A percentile compares a stretch with the other conserved stretches of the same genome.
phyloP scores from a whole-genome alignment of 805 yeast genomes.

The Starmerella floris region DNA sequence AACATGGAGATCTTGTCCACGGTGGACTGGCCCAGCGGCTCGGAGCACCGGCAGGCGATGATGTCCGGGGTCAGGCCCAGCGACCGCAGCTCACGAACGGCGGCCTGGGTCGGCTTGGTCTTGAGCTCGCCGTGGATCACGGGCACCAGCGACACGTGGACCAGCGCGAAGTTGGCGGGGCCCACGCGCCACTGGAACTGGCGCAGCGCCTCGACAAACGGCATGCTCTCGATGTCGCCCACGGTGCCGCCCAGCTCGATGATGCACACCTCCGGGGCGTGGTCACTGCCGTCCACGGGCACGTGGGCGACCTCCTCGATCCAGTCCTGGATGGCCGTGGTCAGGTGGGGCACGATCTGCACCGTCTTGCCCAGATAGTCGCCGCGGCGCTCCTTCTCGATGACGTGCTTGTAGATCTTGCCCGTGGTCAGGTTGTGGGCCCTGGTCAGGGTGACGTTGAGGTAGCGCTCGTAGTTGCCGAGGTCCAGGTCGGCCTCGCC shows the following conservation, averaged over 20 bases:
- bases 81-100: conserved; percentile 90
- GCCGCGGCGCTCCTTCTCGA: conserved; percentile 88
- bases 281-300: conserved; percentile 82
- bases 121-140: conserved; percentile 98
- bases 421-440: conserved; percentile 98
- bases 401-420: conserved; percentile 86
- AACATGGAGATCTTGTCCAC: conserved; percentile 95
- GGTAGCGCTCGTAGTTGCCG: conserved; percentile 95
- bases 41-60: conserved; percentile 94
- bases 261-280: conserved; percentile 90
- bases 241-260: conserved; percentile 98
- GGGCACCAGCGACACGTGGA: conserved; percentile 94
- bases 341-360: conserved; percentile 96
- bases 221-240: conserved; percentile 98
- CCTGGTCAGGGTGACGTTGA: conserved; percentile 80
- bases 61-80: conserved; percentile 90
- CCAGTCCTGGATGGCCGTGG: conserved; percentile 98
- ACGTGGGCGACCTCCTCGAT: conserved; percentile 80
- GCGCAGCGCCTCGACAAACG: conserved; percentile 96
- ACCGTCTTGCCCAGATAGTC: conserved; percentile 98
- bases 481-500: conserved; percentile 97
- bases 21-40: conserved; percentile 67
- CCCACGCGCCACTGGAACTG: conserved; percentile 98
- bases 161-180: conserved; percentile 79
- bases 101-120: conserved; percentile 99